A percentile compares a stretch with the other conserved stretches of the same genome.
phyloP scores from a whole-genome alignment of 768 basidiomycete species.

The Serendipita vermifera region DNA sequence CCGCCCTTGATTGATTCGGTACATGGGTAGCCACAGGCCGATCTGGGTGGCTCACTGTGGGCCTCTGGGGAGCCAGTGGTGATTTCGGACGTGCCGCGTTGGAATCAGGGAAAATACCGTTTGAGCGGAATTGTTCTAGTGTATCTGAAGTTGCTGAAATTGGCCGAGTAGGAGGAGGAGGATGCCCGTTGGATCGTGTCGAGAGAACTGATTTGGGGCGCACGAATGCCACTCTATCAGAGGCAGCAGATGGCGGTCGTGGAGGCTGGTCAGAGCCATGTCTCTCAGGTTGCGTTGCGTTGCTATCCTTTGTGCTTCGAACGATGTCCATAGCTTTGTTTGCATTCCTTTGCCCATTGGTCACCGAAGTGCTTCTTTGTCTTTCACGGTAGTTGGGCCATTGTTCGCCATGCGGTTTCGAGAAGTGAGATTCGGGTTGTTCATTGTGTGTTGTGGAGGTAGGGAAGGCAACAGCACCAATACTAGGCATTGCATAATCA shows the following conservation, averaged over 20 bases:
- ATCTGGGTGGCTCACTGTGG: too few relatives aligned
- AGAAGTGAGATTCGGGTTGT: background rate
- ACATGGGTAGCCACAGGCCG: background rate
- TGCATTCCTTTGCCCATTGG: background rate
- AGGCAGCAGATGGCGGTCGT: background rate
- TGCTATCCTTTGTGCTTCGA: background rate
- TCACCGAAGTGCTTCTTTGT: background rate
- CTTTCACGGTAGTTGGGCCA: background rate
- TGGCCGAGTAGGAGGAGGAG: too few relatives aligned
- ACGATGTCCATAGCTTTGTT: background rate
- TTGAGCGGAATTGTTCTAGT: too few relatives aligned
- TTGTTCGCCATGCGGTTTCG: too few relatives aligned
- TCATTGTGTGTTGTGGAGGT: background rate
- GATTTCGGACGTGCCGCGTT: too few relatives aligned
- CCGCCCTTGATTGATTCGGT: background rate
- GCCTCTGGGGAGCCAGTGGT: too few relatives aligned
- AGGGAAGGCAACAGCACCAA: background rate
- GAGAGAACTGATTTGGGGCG: too few relatives aligned
- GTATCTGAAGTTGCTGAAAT: too few relatives aligned
- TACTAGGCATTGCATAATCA: background rate
- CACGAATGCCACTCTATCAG: too few relatives aligned
- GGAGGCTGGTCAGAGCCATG: background rate
- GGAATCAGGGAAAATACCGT: too few relatives aligned
- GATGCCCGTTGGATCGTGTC: too few relatives aligned
- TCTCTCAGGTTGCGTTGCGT: too few relatives aligned